Conservation (phyloP, 768 basidiomycete species). For the Suillus subalutaceus region DNA sequence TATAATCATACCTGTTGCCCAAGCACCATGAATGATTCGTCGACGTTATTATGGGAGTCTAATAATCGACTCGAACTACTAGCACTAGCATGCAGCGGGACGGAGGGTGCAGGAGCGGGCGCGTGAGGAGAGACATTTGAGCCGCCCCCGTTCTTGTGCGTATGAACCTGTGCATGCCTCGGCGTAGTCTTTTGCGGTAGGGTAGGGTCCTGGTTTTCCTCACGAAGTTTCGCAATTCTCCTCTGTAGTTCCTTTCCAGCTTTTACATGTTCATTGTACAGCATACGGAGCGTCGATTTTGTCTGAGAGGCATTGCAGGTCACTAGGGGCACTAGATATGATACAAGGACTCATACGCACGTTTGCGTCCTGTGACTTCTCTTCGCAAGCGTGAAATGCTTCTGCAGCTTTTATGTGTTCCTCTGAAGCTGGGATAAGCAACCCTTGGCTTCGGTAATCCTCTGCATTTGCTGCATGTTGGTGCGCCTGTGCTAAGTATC, state of each 20-base stretch:
- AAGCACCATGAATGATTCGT: conserved; percentile 88
- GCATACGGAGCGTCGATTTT: conserved; percentile 74
- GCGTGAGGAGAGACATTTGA: conserved; percentile 18
- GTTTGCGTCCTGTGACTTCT: conserved; percentile 73
- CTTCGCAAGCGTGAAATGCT: conserved; percentile 71
- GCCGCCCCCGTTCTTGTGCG: conserved; percentile 27
- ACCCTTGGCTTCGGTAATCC: conserved; percentile 64
- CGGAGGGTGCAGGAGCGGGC: conserved; percentile 41
- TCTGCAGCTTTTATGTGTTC: conserved; percentile 79
- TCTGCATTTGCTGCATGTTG: conserved; percentile 83
- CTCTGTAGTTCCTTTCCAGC: conserved; percentile 72
- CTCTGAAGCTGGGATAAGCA: conserved; percentile 71
- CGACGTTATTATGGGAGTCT: conserved; percentile 67
- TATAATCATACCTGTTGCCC: conserved; percentile 66
- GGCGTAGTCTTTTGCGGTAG: conserved; percentile 61
- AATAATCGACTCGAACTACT: conserved; percentile 37
- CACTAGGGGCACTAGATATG: conserved; percentile 10
- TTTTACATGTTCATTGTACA: conserved; percentile 75
- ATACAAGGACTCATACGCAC: conserved; percentile 42
- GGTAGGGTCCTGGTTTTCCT: conserved; percentile 78
- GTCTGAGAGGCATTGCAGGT: conserved; percentile 47
- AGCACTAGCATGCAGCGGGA: conserved; percentile 50
- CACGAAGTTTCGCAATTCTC: conserved; percentile 68
- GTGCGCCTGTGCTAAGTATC: conserved; percentile 60
- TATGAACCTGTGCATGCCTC: conserved; percentile 22